A percentile compares a stretch with the other conserved stretches of the same genome.
Conservation (phyloP, 495 filamentous ascomycete species). For the Penicillium angulare region DNA sequence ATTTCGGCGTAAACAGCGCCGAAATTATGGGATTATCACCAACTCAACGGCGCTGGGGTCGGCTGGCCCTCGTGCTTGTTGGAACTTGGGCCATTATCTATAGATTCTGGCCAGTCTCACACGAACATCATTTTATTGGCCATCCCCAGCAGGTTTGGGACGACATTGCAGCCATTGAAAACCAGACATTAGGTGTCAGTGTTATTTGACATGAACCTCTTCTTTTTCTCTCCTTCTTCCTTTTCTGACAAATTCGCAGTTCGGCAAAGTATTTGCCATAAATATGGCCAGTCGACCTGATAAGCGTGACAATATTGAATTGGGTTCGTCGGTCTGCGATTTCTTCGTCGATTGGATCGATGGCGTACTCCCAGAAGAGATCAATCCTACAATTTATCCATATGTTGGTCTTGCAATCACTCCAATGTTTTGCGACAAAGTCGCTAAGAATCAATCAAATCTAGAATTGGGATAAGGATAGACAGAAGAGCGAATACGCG, state of each 20-base stretch:
- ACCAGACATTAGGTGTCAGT: not conserved
- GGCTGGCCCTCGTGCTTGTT: not conserved
- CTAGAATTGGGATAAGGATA: not conserved
- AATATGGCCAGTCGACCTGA: slow-evolving; percentile 31
- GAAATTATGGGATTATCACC: not conserved
- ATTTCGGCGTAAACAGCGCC: too few relatives aligned
- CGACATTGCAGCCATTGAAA: not conserved
- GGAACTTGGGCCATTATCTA: not conserved
- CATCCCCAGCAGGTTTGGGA: not conserved
- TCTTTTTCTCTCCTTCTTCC: not conserved
- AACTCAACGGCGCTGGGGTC: not conserved
- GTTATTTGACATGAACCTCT: not conserved
- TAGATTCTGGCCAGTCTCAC: not conserved
- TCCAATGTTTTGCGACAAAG: not conserved
- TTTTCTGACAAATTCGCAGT: not conserved
- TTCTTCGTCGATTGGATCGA: slow-evolving; percentile 52
- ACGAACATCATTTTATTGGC: too few relatives aligned
- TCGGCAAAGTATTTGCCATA: not conserved
- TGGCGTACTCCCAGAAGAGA: slow-evolving; percentile 30
- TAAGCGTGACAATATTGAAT: slow-evolving; percentile 56
- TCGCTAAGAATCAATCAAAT: not conserved
- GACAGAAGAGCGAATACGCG: not conserved
- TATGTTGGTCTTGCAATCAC: slow-evolving; percentile 11
- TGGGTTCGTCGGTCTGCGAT: slow-evolving; percentile 50
- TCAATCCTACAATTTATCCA: slow-evolving; percentile 21